phyloP scores from a whole-genome alignment of 768 basidiomycete genomes.

The Imleria badia region DNA sequence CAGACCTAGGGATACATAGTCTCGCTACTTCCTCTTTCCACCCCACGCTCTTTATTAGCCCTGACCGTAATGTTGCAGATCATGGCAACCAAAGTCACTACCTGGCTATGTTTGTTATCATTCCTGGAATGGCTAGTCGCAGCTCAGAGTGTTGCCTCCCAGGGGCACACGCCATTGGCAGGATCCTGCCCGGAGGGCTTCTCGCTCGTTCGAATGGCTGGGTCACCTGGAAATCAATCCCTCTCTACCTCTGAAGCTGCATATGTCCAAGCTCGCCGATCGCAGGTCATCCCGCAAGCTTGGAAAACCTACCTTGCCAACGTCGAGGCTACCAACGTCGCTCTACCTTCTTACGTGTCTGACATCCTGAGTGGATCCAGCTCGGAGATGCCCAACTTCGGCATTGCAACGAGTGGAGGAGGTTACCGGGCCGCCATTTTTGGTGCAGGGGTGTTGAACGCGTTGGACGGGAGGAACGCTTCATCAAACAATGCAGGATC shows the following conservation, averaged over 20 bases:
- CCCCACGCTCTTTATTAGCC: no score
- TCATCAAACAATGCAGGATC: constrained; percentile 41
- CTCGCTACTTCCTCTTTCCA: no score
- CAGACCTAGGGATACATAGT: no score
- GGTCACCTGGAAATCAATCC: constrained; percentile 25
- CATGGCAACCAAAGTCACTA: neutral
- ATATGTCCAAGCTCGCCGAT: constrained; percentile 36
- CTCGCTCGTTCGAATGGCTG: constrained; percentile 29
- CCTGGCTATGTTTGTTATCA: constrained; percentile 12
- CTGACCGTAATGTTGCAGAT: neutral
- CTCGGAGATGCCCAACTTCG: constrained; percentile 37
- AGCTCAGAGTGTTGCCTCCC: constrained; percentile 23
- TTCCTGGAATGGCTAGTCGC: constrained; percentile 7
- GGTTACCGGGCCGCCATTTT: constrained; percentile 55
- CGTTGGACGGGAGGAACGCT: constrained; percentile 49
- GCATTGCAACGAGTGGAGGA: constrained; percentile 56
- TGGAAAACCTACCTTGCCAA: constrained; percentile 41
- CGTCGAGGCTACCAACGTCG: constrained; percentile 30
- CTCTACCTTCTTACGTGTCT: constrained; percentile 36
- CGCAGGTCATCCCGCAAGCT: constrained; percentile 37
- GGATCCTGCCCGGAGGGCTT: constrained; percentile 23
- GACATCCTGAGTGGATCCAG: constrained; percentile 28
- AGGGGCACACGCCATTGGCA: constrained; percentile 22
- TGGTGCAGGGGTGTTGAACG: constrained; percentile 49
- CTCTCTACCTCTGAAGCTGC: constrained; percentile 36